A percentile compares a stretch with the other conserved stretches of the same genome.
These are phyloP conservation scores for Bryoglossum gracile DNA, from an alignment of 495 filamentous ascomycete species.

Conservation along the genomic window DNA sequence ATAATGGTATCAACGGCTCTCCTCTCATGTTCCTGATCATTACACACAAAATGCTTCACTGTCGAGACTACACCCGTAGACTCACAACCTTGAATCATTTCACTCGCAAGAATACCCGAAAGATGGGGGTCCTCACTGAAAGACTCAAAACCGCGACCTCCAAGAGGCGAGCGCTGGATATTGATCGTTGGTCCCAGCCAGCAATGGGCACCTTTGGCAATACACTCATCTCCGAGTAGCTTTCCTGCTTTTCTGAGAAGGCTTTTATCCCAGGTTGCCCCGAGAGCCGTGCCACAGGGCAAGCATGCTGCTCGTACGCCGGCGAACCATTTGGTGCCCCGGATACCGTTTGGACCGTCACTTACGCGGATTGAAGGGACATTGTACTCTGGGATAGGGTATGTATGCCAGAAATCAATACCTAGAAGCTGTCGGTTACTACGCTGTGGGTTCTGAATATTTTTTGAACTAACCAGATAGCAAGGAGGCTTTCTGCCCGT, in stretches of 20 bases:
- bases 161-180: slow-evolving; percentile 65
- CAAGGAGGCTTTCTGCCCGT: not conserved
- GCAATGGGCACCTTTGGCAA: slow-evolving; percentile 62
- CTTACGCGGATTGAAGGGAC: slow-evolving; percentile 58
- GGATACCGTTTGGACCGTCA: slow-evolving; percentile 24
- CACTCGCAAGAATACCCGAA: slow-evolving; percentile 57
- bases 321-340: slow-evolving; percentile 53
- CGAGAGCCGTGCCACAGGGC: slow-evolving; percentile 60
- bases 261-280: slow-evolving; percentile 61
- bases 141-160: slow-evolving; percentile 71
- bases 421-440: not conserved
- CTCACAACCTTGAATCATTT: slow-evolving; percentile 60
- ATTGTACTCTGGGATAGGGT: slow-evolving; percentile 44
- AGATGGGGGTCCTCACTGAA: slow-evolving; percentile 67
- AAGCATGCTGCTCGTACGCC: slow-evolving; percentile 60
- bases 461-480: not conserved
- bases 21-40: slow-evolving; percentile 69
- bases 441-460: not conserved
- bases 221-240: slow-evolving; percentile 60
- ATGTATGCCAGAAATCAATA: slow-evolving; percentile 53
- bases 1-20: slow-evolving; percentile 60
- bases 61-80: slow-evolving; percentile 60
- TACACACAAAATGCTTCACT: slow-evolving; percentile 73
- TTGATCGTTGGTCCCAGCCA: slow-evolving; percentile 73
- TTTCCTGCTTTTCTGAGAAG: slow-evolving; percentile 53